These are phyloP conservation scores for Tolypocladium nubicola DNA, from an alignment of 2,329 filamentous ascomycete species.

Conservation along the genomic window DNA sequence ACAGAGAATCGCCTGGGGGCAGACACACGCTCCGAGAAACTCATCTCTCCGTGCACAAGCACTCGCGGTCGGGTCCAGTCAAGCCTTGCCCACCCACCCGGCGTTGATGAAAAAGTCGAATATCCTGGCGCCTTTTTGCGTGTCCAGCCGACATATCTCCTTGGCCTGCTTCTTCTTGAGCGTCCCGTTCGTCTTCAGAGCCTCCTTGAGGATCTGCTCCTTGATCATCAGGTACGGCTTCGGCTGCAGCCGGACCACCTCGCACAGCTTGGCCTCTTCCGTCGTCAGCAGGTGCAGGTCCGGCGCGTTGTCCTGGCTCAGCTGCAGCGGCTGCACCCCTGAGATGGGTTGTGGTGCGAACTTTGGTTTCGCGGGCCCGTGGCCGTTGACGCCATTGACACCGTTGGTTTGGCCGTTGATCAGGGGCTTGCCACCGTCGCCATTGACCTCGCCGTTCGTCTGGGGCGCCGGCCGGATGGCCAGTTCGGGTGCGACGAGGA, in stretches of 20 bases:
- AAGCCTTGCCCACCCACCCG: conserved; percentile 86
- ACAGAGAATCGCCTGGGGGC: neutral
- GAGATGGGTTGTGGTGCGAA: conserved; percentile 45
- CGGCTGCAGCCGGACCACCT: conserved; percentile 71
- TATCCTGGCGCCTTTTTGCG: conserved; percentile 72
- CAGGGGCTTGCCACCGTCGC: conserved; percentile 40
- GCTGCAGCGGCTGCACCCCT: conserved; percentile 51
- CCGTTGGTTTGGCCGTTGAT: conserved; percentile 44
- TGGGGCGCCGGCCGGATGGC: conserved; percentile 43
- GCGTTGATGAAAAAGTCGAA: conserved; percentile 93
- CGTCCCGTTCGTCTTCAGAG: conserved; percentile 75
- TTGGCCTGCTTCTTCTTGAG: conserved; percentile 92
- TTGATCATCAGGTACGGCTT: conserved; percentile 96
- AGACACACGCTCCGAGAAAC: neutral
- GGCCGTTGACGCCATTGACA: conserved; percentile 28
- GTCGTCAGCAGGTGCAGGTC: conserved; percentile 79
- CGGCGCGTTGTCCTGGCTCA: conserved; percentile 65
- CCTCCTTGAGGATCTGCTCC: conserved; percentile 82
- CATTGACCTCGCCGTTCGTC: conserved; percentile 26
- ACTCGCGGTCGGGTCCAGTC: conserved; percentile 1
- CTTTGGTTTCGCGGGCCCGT: conserved; percentile 33
- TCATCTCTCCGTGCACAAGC: neutral
- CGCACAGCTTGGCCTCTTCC: conserved; percentile 81
- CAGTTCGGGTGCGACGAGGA: conserved; percentile 70
- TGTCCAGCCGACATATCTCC: conserved; percentile 75